Base-by-base conservation (phyloP, 768 basidiomycete genomes). In the Strobilomyces confusus region DNA sequence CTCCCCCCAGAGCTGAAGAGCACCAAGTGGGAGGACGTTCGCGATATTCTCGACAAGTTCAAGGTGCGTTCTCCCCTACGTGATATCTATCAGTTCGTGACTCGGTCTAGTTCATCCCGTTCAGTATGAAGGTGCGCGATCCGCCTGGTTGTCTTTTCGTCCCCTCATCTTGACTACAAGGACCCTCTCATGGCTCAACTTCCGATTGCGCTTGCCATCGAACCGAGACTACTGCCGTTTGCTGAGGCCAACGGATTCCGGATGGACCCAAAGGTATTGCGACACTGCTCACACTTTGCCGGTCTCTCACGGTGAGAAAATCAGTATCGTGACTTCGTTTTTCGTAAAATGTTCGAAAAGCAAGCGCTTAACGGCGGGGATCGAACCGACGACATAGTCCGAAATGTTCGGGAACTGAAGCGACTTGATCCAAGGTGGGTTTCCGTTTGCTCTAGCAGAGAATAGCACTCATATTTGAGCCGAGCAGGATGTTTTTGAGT, bases 251-350 rank as follows among this genome's bases (percentile, higher is more conserved):
- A 90, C 69, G 88, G 88, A 14, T 90, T 91, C 66, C 72, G 71
- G 36, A 86, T 91, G 86, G 87, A 91, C 62, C 78, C 78, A 66
- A 88, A 88, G 76, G 87, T 84, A 69, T 44, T 44, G 51, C 46
- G 56, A 43, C 52, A 51, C 44, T 38, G 46, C 36, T 12, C n/a
- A 17, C 50, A 41, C 38, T 41, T 29, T 12, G 19, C 25, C 41
- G 47, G 11, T 36, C 52, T 59, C 59, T 66, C 50, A 62, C 52
- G 30, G 26, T 45, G 26, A 40, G 19, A 25, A 23, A 48, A 48
- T 32, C 56, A 90, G 87, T 88, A 90, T 66, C 86, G 87, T 43
- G 83, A 90, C 64, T 91, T 89, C 61, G 83, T 91, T n/a, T 89
- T 91, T 65, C 84, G 89, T 44, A 89, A 89, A 67, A 89, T 90